Conservation (phyloP, 2,329 filamentous ascomycete genomes). For the Alternaria gansuensis region DNA sequence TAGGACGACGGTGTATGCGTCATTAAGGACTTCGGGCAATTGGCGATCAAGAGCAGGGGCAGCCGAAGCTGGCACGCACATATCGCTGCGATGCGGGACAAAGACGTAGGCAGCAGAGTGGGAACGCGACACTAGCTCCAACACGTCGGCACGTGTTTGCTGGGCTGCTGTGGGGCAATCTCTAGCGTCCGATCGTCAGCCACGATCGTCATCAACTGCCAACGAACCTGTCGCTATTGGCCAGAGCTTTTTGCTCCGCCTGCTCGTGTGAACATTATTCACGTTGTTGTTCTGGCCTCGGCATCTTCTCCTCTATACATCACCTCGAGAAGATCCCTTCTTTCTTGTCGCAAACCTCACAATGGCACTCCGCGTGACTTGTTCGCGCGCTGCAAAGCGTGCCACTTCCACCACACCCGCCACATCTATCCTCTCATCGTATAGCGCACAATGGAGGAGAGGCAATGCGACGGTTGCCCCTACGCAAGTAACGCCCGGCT, state of each 20-base stretch:
- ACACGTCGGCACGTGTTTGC: conserved; percentile 36
- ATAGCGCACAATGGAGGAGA: conserved; percentile 50
- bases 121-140: conserved; percentile 32
- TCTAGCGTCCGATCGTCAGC: conserved; percentile 29
- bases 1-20: background rate
- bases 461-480: conserved; percentile 65
- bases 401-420: conserved; percentile 40
- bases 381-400: conserved; percentile 47
- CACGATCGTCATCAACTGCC: conserved; percentile 40
- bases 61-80: background rate
- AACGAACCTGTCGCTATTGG: conserved; percentile 38
- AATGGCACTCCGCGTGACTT: conserved; percentile 52
- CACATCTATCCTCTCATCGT: conserved; percentile 41
- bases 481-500: conserved; percentile 75
- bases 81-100: conserved; percentile 9
- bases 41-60: background rate
- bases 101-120: conserved; percentile 34
- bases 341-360: conserved; percentile 42
- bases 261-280: conserved; percentile 35
- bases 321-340: conserved; percentile 4
- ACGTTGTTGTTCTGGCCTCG: conserved; percentile 33
- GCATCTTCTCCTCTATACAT: conserved; percentile 11
- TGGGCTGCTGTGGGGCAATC: conserved; percentile 6
- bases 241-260: conserved; percentile 31
- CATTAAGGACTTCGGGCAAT: background rate